phyloP scores from a whole-genome alignment of 2,329 filamentous ascomycete species.

The Sarocladiaceae sp. region DNA sequence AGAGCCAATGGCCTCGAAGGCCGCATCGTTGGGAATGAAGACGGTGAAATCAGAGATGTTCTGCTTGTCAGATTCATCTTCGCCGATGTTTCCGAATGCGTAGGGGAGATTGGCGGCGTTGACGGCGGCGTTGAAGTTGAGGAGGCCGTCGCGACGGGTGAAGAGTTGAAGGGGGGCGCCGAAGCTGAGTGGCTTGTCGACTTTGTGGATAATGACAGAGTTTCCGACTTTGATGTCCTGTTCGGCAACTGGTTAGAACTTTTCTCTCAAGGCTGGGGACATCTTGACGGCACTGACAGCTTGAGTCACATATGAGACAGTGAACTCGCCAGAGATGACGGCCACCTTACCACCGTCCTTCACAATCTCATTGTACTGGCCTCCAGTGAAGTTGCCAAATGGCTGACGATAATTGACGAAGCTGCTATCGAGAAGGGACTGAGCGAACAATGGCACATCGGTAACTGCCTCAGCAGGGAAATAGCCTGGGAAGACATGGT shows the following conservation, averaged over 20 bases:
- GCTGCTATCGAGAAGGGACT: slow-evolving; percentile 24
- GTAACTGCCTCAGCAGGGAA: slow-evolving; percentile 24
- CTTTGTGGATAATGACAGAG: slow-evolving; percentile 25
- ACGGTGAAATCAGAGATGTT: slow-evolving; percentile 27
- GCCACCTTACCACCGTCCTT: slow-evolving; percentile 25
- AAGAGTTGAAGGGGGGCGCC: slow-evolving; percentile 25
- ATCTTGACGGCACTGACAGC: too few species aligned
- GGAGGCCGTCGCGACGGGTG: slow-evolving; percentile 21
- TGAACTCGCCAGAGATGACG: slow-evolving; percentile 28
- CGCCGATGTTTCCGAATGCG: slow-evolving; percentile 20
- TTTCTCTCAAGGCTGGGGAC: too few species aligned
- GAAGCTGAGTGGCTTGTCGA: slow-evolving; percentile 23
- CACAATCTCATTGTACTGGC: slow-evolving; percentile 30
- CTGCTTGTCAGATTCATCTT: slow-evolving; percentile 13
- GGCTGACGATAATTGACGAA: slow-evolving; percentile 28
- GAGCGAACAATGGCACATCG: slow-evolving; percentile 23
- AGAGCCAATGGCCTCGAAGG: slow-evolving; percentile 24
- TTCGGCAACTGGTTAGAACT: slow-evolving; percentile 9
- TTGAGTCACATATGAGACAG: slow-evolving; percentile 26
- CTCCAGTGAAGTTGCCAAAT: slow-evolving; percentile 31
- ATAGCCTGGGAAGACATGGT: slow-evolving; percentile 26
- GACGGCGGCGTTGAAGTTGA: slow-evolving; percentile 24
- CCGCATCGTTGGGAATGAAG: slow-evolving; percentile 23
- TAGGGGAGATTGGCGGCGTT: slow-evolving; percentile 21
- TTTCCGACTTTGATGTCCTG: slow-evolving; percentile 25